Conservation (phyloP, 768 basidiomycete species). For the Calocybe gangraenosa region DNA sequence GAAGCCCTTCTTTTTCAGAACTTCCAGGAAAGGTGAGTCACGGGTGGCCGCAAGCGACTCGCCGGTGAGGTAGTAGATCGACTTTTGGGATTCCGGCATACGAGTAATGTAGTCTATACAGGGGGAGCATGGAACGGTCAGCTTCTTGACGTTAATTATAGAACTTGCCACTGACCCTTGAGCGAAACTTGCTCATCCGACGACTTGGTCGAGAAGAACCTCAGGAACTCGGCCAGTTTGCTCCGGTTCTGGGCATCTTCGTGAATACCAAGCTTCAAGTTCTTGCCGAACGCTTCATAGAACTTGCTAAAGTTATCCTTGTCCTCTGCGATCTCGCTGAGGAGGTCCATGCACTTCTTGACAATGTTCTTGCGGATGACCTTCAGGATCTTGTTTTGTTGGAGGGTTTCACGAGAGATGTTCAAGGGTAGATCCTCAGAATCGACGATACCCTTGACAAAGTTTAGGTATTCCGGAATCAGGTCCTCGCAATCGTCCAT, state of each 20-base stretch:
- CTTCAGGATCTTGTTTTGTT: conserved; percentile 99
- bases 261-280: conserved; percentile 99
- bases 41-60: conserved; percentile 88
- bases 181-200: conserved; percentile 87
- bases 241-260: conserved; percentile 98
- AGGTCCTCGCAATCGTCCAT: conserved; percentile 99
- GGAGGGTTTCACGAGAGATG: conserved; percentile 99
- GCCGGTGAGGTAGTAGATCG: conserved; percentile 99
- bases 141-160: not conserved
- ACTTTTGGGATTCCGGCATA: conserved; percentile 98
- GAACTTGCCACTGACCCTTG: conserved; percentile 56
- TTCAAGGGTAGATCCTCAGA: conserved; percentile 99
- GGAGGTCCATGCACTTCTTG: conserved; percentile 94
- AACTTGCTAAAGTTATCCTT: conserved; percentile 98
- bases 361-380: conserved; percentile 99
- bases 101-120: conserved; percentile 93
- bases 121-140: not conserved
- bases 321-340: conserved; percentile 97
- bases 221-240: conserved; percentile 99
- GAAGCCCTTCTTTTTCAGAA: conserved; percentile 99
- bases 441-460: conserved; percentile 99
- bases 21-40: conserved; percentile 98
- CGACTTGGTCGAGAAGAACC: conserved; percentile 96
- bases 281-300: conserved; percentile 98
- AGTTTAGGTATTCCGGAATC: conserved; percentile 99